These are phyloP conservation scores for Stagonosporopsis chrysanthemi DNA, from an alignment of 2,329 filamentous ascomycete genomes.

Conservation along the genomic window DNA sequence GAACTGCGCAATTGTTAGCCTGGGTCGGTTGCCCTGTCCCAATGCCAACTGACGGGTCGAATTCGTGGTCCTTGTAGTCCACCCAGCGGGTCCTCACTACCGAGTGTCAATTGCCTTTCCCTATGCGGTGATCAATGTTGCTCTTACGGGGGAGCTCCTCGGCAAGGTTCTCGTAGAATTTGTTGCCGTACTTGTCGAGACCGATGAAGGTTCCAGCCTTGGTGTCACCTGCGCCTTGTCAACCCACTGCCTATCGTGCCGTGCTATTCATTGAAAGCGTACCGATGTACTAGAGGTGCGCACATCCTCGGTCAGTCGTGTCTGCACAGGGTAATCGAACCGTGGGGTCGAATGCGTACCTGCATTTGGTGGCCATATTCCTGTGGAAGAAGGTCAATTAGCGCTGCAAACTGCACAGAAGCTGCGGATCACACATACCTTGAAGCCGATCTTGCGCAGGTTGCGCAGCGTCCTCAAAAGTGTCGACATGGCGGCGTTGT, in stretches of 20 bases:
- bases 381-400: slow-evolving; percentile 58
- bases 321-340: slow-evolving; percentile 28
- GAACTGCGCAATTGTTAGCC: slow-evolving; percentile 61
- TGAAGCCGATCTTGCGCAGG: slow-evolving; percentile 84
- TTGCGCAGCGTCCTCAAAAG: slow-evolving; percentile 85
- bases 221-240: slow-evolving; percentile 77
- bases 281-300: slow-evolving; percentile 49
- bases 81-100: slow-evolving; percentile 95
- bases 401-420: slow-evolving; percentile 23
- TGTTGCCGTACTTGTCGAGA: slow-evolving; percentile 91
- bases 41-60: slow-evolving; percentile 68
- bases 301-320: slow-evolving; percentile 35
- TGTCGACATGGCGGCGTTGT: slow-evolving; percentile 79
- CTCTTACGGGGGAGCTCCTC: slow-evolving; percentile 87
- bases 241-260: slow-evolving; percentile 24
- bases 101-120: slow-evolving; percentile 19
- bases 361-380: slow-evolving; percentile 92
- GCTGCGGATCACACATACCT: slow-evolving; percentile 62
- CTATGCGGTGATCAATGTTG: neutral
- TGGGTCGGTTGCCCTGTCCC: neutral
- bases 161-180: slow-evolving; percentile 89
- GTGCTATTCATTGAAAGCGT: slow-evolving; percentile 19
- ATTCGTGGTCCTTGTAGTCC: slow-evolving; percentile 90
- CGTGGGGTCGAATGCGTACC: slow-evolving; percentile 64
- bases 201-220: slow-evolving; percentile 89